Evolutionary conservation across 148 eudicot genomes (phyloP), one percentile per base, ranked within the genome.

Genomic region (Diospyros kaki): DNA sequence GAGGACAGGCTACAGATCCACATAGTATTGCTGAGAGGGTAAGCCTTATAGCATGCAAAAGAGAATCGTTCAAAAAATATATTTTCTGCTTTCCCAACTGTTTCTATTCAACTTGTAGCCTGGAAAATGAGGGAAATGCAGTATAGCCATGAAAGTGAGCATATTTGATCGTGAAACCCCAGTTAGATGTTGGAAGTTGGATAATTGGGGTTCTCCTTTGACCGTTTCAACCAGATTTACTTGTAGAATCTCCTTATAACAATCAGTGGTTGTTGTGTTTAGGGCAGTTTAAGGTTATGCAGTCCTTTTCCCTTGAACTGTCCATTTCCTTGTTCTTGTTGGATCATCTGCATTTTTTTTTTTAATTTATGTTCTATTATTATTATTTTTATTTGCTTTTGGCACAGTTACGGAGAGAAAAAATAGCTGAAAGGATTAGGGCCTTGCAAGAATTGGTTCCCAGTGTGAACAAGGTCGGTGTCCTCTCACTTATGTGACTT

Each of bases 1-100:
- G 92, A 78, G 92, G 92, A 65, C 92, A 89, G 84, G 92, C 92
- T 64, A 89, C 92, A 55, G 92, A 89, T 80, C 92, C 92, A 53
- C 92, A 89, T 69, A 89, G 92, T 77, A 89, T 89, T 78, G 92
- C 92, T 61, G 92, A 89, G 79, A 85, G 92, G 85, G 92, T 89
- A 85, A 80, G 86, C 10, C 64, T 66, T 39, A 66, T 41, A 73
- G 61, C 62, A 63, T 63, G 46, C 45, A 42, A 41, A 40, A 69
- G 3, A 53, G 3, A 52, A 52, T 46, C 39, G 52, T 38, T 51
- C 41, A 52, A 4, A 50, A 3, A 50, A 8, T 44, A 3, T 39
- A 9, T 73, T 62, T 2, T 39, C 67, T 4, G 58, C 56, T 72
- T 72, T 60, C 75, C 11, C 12, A n/a, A 45, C 15, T 46, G 39